A percentile compares a stretch with the other conserved stretches of the same genome.
These are phyloP conservation scores for Lachnellula arida DNA, from an alignment of 2,329 filamentous ascomycete genomes.

Conservation along the genomic window DNA sequence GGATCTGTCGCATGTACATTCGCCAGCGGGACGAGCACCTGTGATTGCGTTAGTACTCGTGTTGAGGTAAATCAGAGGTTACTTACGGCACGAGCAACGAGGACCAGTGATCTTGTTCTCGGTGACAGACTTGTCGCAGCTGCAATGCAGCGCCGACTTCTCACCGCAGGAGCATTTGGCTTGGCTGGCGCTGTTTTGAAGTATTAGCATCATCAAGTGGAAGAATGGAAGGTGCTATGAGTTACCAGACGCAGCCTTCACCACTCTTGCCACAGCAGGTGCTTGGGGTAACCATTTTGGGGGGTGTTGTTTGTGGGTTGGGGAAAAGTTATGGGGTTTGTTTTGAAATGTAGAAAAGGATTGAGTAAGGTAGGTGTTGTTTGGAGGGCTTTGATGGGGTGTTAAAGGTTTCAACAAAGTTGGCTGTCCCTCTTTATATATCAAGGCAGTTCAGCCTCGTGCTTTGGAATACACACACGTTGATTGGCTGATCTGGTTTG, in stretches of 20 bases:
- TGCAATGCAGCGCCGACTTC: conserved; percentile 80
- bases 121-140: conserved; percentile 66
- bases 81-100: conserved; percentile 71
- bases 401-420: not conserved
- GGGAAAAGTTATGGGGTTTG: not conserved
- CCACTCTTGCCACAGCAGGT: conserved; percentile 32
- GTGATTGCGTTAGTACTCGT: not conserved
- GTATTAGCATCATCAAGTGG: conserved; percentile 2
- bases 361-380: not conserved
- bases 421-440: not conserved
- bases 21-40: conserved; percentile 65
- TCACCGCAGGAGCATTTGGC: conserved; percentile 86
- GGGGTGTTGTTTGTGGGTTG: not conserved
- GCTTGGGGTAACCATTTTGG: conserved; percentile 27
- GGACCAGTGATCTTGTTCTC: conserved; percentile 73
- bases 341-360: not conserved
- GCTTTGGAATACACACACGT: not conserved
- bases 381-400: not conserved
- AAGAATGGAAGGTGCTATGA: not conserved
- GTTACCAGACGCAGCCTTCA: conserved; percentile 30
- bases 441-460: not conserved
- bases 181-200: conserved; percentile 46
- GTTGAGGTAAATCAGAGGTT: conserved; percentile 25
- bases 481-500: not conserved
- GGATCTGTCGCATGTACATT: conserved; percentile 77